phyloP scores from a whole-genome alignment of 1,284 basidiomycete species.

The Papiliotrema laurentii region DNA sequence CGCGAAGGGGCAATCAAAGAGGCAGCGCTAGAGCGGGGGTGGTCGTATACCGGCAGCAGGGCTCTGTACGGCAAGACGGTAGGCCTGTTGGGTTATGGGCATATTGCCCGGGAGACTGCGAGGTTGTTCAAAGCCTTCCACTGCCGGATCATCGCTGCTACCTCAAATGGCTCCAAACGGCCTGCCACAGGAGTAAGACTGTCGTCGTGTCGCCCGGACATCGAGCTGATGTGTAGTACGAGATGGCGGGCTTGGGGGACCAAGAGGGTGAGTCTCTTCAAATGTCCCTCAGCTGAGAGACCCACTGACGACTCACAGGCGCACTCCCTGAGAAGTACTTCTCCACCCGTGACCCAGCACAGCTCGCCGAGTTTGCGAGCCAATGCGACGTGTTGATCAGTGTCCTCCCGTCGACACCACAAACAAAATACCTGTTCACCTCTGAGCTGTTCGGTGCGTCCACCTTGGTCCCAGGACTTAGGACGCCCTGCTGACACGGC shows the following conservation, averaged over 20 bases:
- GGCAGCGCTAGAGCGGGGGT: background rate
- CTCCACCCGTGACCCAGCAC: constrained; percentile 27
- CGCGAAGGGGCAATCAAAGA: background rate
- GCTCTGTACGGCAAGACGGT: constrained; percentile 27
- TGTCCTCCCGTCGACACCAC: constrained; percentile 36
- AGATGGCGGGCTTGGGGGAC: background rate
- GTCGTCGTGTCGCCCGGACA: background rate
- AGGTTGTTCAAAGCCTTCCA: constrained; percentile 40
- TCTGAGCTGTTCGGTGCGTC: background rate
- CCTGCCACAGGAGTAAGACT: constrained; percentile 33
- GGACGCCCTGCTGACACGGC: background rate
- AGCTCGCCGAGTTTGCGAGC: constrained; percentile 34
- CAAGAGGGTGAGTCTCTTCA: background rate
- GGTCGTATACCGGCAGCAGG: background rate
- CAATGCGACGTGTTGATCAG: constrained; percentile 41
- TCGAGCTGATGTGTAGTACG: background rate
- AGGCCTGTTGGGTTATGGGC: constrained; percentile 32
- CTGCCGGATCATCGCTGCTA: constrained; percentile 43
- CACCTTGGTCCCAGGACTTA: background rate
- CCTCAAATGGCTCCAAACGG: constrained; percentile 32
- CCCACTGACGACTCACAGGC: constrained; percentile 9
- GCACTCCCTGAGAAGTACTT: constrained; percentile 40
- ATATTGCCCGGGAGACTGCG: constrained; percentile 44
- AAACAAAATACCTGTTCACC: constrained; percentile 36
- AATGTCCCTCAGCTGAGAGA: too few relatives aligned